Evolutionary conservation across 768 basidiomycete species (phyloP), one percentile per base, ranked within the genome.

Genomic region (Suillus placidus): DNA sequence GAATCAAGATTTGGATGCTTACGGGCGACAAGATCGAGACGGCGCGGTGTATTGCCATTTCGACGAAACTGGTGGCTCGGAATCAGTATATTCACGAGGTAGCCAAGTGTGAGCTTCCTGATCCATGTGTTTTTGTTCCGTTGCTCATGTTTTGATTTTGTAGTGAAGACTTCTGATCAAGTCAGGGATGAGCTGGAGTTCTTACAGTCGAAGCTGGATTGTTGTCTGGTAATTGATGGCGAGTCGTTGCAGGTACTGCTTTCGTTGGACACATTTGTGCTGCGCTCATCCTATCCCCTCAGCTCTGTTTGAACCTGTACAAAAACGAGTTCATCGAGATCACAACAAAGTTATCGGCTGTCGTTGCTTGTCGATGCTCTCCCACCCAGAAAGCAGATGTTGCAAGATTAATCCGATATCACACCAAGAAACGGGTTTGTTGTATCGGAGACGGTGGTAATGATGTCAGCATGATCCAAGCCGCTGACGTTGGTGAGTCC

Each of bases 21-120:
- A 99, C 97, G 0, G 97, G 97, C 1, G 97, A 99, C 78, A 99
- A 99, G 81, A 94, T 99, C 60, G 97, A 99, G 82, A 99, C 97
- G 4, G 97, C 97, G 6, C 90, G 96, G 43, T 97, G 95, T 77
- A 99, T 99, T 73, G 96, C 97, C 6, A 95, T 99, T 68, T 97
- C 95, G 43, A 97, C 94, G 8, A 99, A 99, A 75, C 81, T 99
- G 60, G 97, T 99, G 9, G 91, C 94, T 30, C 85, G 97, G 71
- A 95, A 95, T 71, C 97, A 99, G 77, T 98, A 97, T 74, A 97
- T 99, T 40, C 95, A 98, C 72, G 95, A 97, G 72, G 90, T 99
- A 56, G 87, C 97, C 8, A 99, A 97, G 78, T 76, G 97, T 98
- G 65, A 56, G 77, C 65, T 5, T 69, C 47, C 13, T 57, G 23